Evolutionary conservation across 139 green algal genomes (phyloP), one percentile per base, ranked within the genome.

Genomic region (Gonium pectorale): DNA sequence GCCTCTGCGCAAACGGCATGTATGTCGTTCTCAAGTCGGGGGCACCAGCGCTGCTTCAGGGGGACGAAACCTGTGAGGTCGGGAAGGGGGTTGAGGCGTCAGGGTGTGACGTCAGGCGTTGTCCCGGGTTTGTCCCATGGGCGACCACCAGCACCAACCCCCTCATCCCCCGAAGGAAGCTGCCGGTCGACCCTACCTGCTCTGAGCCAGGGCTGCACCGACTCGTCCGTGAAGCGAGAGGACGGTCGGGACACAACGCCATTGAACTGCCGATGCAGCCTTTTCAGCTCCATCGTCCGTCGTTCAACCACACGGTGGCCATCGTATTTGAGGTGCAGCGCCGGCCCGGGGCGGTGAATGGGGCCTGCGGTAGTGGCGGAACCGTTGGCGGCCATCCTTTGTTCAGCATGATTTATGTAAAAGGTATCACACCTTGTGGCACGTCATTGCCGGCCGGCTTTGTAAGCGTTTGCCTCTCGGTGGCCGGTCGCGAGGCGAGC

Each of bases 1-100:
- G 77, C 77, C 52, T 83, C 77, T 43, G 33, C 37, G 77, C 77
- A 83, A 3, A 83, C 41, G 5, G 77, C 77, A 0, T 17, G 21
- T 2, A 83, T 44, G 43, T 83, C 77, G 21, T 38, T 38, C 11
- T 73, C 77, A 22, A 83, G 77, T 19, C 31, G 31, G 62, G 77
- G 43, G 33, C 43, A 73, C 77, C 77, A 83, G 31, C 77, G 77
- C 43, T 83, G 77, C 5, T 41, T 51, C 13, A 62, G 31, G 22
- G 77, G 77, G 3, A 83, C 41, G 43, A 41, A 74, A 33, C 43
- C 62, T 83, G 77, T 15, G 15, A 26, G 37, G 56, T 66, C 7
- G 21, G 24, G 56, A 29, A n/a, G 19, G 24, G 56, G 19, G 13
- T 29, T 7, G 7, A 66, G 19, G 22, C 56, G 56, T 29, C 21